Percentiles rank a stretch among this genome's conserved stretches.
Evolutionary conservation across 2,329 filamentous ascomycete species (phyloP).

Genomic region (Aureobasidium lini): DNA sequence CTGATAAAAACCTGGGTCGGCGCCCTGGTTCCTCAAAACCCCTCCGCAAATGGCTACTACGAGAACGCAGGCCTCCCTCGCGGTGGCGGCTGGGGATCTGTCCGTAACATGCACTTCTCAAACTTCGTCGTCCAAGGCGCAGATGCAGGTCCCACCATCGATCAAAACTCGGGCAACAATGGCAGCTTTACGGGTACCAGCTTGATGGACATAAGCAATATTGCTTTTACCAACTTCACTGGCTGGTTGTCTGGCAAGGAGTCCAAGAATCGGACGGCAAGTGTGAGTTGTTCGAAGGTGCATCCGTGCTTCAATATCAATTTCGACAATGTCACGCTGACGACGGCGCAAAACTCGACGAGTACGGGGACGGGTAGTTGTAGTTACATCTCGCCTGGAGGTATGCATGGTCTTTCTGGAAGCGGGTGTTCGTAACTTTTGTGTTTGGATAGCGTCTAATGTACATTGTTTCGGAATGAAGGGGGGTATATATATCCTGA

Average conservation of each 20-base stretch:
- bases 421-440: slow-evolving; percentile 9
- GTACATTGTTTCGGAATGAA: background rate
- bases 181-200: slow-evolving; percentile 42
- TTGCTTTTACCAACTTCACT: slow-evolving; percentile 46
- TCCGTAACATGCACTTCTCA: slow-evolving; percentile 44
- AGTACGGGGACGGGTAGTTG: slow-evolving; percentile 30
- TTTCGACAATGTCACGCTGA: slow-evolving; percentile 36
- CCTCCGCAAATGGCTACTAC: slow-evolving; percentile 29
- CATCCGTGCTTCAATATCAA: slow-evolving; percentile 46
- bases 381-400: slow-evolving; percentile 30
- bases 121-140: slow-evolving; percentile 46
- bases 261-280: slow-evolving; percentile 27
- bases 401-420: slow-evolving; percentile 23
- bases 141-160: slow-evolving; percentile 37
- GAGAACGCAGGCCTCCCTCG: slow-evolving; percentile 43
- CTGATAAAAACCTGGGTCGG: slow-evolving; percentile 54
- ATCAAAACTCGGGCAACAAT: slow-evolving; percentile 44
- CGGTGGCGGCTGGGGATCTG: slow-evolving; percentile 48
- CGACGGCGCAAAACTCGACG: slow-evolving; percentile 27
- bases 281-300: slow-evolving; percentile 41
- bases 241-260: slow-evolving; percentile 35
- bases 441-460: background rate
- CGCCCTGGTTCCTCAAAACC: slow-evolving; percentile 35
- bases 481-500: background rate
- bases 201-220: slow-evolving; percentile 43